Evolutionary conservation across 2,329 filamentous ascomycete genomes (phyloP).

Genomic region (Bipolaris sorokiniana): DNA sequence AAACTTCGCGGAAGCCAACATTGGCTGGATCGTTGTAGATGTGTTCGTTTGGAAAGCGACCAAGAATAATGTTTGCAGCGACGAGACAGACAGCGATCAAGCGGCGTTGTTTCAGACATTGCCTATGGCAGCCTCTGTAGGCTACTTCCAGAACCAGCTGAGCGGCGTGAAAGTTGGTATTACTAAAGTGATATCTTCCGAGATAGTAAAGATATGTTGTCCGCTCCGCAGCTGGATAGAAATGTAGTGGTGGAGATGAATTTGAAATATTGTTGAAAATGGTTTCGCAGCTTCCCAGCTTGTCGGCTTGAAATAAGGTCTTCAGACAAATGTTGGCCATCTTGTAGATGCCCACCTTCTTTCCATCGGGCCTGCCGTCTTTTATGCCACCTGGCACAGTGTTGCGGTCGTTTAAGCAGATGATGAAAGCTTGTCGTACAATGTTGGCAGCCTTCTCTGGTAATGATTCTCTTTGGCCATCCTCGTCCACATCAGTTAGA

Average conservation of each 20-base stretch:
- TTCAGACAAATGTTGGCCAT: slow-evolving; percentile 91
- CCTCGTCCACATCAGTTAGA: slow-evolving; percentile 60
- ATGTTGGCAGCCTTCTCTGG: slow-evolving; percentile 88
- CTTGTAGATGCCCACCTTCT: slow-evolving; percentile 85
- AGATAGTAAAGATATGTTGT: slow-evolving; percentile 96
- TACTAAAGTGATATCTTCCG: slow-evolving; percentile 85
- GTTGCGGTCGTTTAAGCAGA: slow-evolving; percentile 81
- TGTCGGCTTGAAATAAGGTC: slow-evolving; percentile 85
- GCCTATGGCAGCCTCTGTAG: slow-evolving; percentile 71
- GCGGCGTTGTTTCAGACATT: slow-evolving; percentile 70
- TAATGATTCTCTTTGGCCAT: slow-evolving; percentile 75
- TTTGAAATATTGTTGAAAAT: slow-evolving; percentile 88
- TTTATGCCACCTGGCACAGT: slow-evolving; percentile 63
- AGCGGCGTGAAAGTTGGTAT: slow-evolving; percentile 80
- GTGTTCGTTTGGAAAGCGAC: slow-evolving; percentile 73
- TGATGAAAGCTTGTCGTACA: slow-evolving; percentile 88
- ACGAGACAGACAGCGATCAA: slow-evolving; percentile 85
- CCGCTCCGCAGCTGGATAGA: slow-evolving; percentile 84
- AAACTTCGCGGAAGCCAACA: slow-evolving; percentile 66
- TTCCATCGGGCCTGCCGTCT: slow-evolving; percentile 76
- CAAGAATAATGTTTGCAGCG: slow-evolving; percentile 80
- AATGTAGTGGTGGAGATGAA: slow-evolving; percentile 77
- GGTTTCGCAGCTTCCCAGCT: slow-evolving; percentile 81
- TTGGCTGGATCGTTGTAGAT: slow-evolving; percentile 77
- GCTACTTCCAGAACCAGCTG: slow-evolving; percentile 77